Conservation (phyloP, 352 stramenopile genomes). For the Pythium folliculosum region DNA sequence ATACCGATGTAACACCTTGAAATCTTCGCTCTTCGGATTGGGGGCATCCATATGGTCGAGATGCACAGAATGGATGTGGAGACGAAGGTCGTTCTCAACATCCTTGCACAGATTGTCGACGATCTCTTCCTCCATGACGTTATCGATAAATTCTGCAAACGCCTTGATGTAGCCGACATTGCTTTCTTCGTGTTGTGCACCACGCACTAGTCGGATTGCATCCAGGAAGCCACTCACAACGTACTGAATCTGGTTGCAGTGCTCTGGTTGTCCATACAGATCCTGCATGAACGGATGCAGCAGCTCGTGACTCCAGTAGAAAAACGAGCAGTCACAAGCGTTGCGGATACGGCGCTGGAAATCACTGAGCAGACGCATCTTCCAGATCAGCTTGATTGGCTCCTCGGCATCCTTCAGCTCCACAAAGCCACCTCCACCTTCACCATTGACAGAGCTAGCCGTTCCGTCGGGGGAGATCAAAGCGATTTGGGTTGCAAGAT, state of each 20-base stretch:
- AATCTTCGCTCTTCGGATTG: slow-evolving; percentile 82
- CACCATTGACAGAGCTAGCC: slow-evolving; percentile 41
- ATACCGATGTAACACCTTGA: slow-evolving; percentile 85
- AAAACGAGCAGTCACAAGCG: slow-evolving; percentile 91
- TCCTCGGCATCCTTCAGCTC: slow-evolving; percentile 70
- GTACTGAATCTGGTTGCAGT: slow-evolving; percentile 85
- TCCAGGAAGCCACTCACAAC: slow-evolving; percentile 80
- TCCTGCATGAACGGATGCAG: slow-evolving; percentile 84
- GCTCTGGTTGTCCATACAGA: slow-evolving; percentile 80
- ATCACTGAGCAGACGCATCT: slow-evolving; percentile 83
- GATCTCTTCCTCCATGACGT: slow-evolving; percentile 85
- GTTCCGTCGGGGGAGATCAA: slow-evolving; percentile 64
- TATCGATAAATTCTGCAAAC: slow-evolving; percentile 81
- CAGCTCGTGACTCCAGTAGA: slow-evolving; percentile 93
- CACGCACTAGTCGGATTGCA: slow-evolving; percentile 70
- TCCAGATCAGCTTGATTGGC: slow-evolving; percentile 82
- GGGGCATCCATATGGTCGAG: slow-evolving; percentile 85
- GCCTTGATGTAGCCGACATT: slow-evolving; percentile 68
- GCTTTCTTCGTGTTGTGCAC: slow-evolving; percentile 75
- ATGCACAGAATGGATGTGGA: slow-evolving; percentile 88
- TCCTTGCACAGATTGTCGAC: slow-evolving; percentile 90
- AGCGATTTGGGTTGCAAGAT: slow-evolving; percentile 80
- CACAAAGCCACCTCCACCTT: slow-evolving; percentile 39
- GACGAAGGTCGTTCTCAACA: slow-evolving; percentile 93
- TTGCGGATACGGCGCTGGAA: slow-evolving; percentile 87